Evolutionary conservation across 2,329 filamentous ascomycete species (phyloP), one percentile per base, ranked within the genome.

Genomic region (Hymenoscyphus fructigenus): DNA sequence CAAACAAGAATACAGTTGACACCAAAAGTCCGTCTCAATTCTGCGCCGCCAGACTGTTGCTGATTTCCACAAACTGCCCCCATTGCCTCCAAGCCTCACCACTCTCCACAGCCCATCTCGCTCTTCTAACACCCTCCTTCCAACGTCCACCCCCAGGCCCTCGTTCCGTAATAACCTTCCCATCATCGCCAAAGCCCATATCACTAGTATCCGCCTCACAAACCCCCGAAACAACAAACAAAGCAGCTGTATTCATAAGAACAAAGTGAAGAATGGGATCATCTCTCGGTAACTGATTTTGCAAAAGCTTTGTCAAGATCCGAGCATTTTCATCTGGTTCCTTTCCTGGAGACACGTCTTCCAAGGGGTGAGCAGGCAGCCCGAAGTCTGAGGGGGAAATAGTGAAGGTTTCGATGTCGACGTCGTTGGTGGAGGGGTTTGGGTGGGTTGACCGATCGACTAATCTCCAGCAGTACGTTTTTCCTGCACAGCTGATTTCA

Each of bases 251-350:
- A 75, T 99, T 99, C 79, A 98, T 91, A 60, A 98, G 83, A 23
- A 99, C 92, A 75, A 99, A 99, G 75, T 96, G 90, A 67, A 97
- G 78, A 61, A 99, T 91, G 0, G 95, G 92, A 71, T 97, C 87
- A 71, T 96, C 87, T 12, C 84, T 84, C 0, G 87, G 80, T 57
- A 96, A 77, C 77, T 96, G 85, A 67, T 91, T 90, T 60, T 84
- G 83, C 64, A 99, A 79, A 55, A 99, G 90, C 67, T 84, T 85
- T 76, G 88, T 88, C 66, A 99, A 79, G 57, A 97, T 96, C 67
- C 84, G 84, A 0, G 95, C 95, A 75, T 99, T 99, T 78, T 96
- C 91, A 59, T 85, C 84, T 1, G 95, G 93, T 72, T 91, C 87
- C 77, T 94, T 93, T 7, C 93, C 93, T 0, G 92, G 90, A 1